A percentile compares a stretch with the other conserved stretches of the same genome.
Evolutionary conservation across 2,329 filamentous ascomycete genomes (phyloP).

Genomic region (Fusarium sp.): DNA sequence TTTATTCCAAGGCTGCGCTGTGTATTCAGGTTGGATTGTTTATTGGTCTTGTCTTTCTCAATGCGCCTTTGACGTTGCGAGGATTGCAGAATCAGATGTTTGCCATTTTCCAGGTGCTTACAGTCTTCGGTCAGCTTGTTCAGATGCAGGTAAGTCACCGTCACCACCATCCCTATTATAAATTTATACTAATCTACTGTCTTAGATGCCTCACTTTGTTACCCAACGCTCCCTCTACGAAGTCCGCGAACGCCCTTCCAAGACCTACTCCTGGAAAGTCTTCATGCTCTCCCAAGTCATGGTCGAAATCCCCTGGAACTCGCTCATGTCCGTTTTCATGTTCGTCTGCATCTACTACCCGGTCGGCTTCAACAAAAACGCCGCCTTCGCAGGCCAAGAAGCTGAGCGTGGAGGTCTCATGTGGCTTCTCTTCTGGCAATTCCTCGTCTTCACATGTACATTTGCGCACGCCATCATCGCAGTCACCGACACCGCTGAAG

Average conservation of each 20-base stretch:
- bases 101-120: conserved; percentile 83
- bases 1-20: conserved; percentile 83
- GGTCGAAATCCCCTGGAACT: conserved; percentile 87
- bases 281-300: conserved; percentile 87
- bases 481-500: conserved; percentile 72
- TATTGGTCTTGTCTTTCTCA: conserved; percentile 84
- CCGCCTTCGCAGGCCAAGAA: conserved; percentile 47
- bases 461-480: conserved; percentile 74
- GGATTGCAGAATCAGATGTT: conserved; percentile 92
- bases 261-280: conserved; percentile 85
- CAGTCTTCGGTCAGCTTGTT: conserved; percentile 81
- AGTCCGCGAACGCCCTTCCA: conserved; percentile 84
- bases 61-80: conserved; percentile 75
- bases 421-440: conserved; percentile 72
- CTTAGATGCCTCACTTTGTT: conserved; percentile 87
- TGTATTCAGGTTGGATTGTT: conserved; percentile 75
- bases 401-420: conserved; percentile 71
- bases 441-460: conserved; percentile 75
- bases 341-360: conserved; percentile 89
- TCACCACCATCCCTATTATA: fast-evolving
- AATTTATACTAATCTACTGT: conserved; percentile 37
- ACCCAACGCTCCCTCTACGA: conserved; percentile 85
- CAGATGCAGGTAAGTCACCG: conserved; percentile 54
- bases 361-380: conserved; percentile 79
- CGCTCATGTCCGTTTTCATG: conserved; percentile 77